A percentile compares a stretch with the other conserved stretches of the same genome.
phyloP scores from a whole-genome alignment of 192 early-diverging fungal genomes.

The Jimgerdemannia lactiflua region DNA sequence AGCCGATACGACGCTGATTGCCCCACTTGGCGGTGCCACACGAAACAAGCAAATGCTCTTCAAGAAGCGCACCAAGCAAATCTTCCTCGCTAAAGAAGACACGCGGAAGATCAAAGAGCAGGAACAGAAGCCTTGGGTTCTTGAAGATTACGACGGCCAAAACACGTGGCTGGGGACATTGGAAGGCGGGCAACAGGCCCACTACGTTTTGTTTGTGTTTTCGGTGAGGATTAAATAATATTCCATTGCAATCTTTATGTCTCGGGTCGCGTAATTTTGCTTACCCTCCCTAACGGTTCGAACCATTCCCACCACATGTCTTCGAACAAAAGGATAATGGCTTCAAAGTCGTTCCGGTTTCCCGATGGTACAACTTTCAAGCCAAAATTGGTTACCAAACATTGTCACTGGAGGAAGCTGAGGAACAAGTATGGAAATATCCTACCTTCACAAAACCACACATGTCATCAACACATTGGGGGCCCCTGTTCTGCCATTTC shows the following conservation, averaged over 20 bases:
- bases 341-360: slow-evolving; percentile 71
- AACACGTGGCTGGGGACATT: slow-evolving; percentile 65
- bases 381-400: slow-evolving; percentile 62
- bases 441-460: too few species aligned
- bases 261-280: background rate
- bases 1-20: slow-evolving; percentile 63
- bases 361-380: slow-evolving; percentile 78
- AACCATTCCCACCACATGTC: too few species aligned
- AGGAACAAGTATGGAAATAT: slow-evolving; percentile 57
- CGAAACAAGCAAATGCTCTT: slow-evolving; percentile 77
- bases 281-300: background rate
- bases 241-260: background rate
- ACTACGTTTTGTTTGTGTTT: slow-evolving; percentile 73
- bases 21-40: slow-evolving; percentile 70
- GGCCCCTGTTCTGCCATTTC: too few species aligned
- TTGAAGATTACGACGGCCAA: slow-evolving; percentile 70
- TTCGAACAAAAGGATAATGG: slow-evolving; percentile 48
- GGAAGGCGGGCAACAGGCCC: slow-evolving; percentile 67
- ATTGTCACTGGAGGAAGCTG: slow-evolving; percentile 72
- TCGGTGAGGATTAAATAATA: slow-evolving; percentile 20
- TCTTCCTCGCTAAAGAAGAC: slow-evolving; percentile 72
- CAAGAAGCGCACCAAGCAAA: slow-evolving; percentile 78
- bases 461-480: too few species aligned
- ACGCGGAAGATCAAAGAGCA: slow-evolving; percentile 68
- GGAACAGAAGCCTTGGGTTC: slow-evolving; percentile 73